Evolutionary conservation across 2,329 filamentous ascomycete genomes (phyloP).

Genomic region (Paraphaeosphaeria sporulosa): DNA sequence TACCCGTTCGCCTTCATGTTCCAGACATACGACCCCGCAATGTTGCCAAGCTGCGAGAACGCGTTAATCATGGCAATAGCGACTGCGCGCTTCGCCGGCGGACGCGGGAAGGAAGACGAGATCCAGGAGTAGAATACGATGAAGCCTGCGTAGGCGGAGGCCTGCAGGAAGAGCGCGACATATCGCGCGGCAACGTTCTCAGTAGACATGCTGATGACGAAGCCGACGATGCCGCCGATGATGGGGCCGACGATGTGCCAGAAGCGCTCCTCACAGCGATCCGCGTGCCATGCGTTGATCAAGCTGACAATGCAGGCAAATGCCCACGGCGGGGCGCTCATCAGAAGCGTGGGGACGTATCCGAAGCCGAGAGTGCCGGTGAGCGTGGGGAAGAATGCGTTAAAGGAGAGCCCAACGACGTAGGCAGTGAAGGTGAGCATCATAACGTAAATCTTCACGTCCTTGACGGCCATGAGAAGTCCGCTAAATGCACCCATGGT

Average conservation of each 20-base stretch:
- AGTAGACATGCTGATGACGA: slow-evolving; percentile 48
- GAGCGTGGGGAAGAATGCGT: slow-evolving; percentile 49
- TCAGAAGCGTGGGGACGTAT: slow-evolving; percentile 48
- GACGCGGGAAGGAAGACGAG: slow-evolving; percentile 56
- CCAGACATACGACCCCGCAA: slow-evolving; percentile 70
- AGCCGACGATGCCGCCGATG: slow-evolving; percentile 52
- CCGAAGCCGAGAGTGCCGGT: slow-evolving; percentile 49
- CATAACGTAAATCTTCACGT: slow-evolving; percentile 69
- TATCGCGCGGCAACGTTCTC: slow-evolving; percentile 42
- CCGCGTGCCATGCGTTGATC: slow-evolving; percentile 61
- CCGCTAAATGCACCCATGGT: slow-evolving; percentile 63
- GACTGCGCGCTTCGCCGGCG: slow-evolving; percentile 67
- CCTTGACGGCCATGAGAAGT: slow-evolving; percentile 66
- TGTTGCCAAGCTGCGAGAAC: slow-evolving; percentile 45
- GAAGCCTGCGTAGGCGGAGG: slow-evolving; percentile 51
- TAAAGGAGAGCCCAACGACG: slow-evolving; percentile 59
- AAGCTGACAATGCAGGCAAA: slow-evolving; percentile 57
- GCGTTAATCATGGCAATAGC: slow-evolving; percentile 69
- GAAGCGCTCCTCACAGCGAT: slow-evolving; percentile 58
- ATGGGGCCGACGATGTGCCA: slow-evolving; percentile 61
- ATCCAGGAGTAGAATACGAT: slow-evolving; percentile 50
- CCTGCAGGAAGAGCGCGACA: slow-evolving; percentile 44
- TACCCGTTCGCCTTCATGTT: slow-evolving; percentile 65
- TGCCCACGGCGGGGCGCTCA: slow-evolving; percentile 59
- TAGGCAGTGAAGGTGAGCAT: slow-evolving; percentile 69